Conservation (phyloP, 2,329 filamentous ascomycete genomes). For the Colletotrichum karsti region DNA sequence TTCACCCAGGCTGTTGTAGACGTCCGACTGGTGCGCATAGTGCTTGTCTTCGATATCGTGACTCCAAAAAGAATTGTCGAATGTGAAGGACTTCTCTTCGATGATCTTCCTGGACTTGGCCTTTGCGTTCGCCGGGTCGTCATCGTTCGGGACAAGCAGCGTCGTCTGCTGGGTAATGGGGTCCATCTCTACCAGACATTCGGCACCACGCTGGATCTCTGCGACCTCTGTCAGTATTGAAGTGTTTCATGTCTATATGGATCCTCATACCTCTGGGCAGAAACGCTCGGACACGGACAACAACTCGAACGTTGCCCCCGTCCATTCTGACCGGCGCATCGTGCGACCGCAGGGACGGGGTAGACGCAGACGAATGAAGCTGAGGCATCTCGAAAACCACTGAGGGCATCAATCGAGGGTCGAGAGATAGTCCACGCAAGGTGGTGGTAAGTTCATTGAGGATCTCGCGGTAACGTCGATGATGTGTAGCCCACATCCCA, state of each 20-base stretch:
- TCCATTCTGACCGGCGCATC: slow-evolving; percentile 72
- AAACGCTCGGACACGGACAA: slow-evolving; percentile 83
- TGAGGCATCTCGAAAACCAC: slow-evolving; percentile 43
- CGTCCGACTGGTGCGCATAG: slow-evolving; percentile 91
- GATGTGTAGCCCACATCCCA: slow-evolving; percentile 33
- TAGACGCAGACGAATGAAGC: slow-evolving; percentile 76
- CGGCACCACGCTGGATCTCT: slow-evolving; percentile 84
- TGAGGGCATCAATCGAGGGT: slow-evolving; percentile 55
- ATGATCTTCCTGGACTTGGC: slow-evolving; percentile 76
- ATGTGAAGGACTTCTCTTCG: slow-evolving; percentile 92
- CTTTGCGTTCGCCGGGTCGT: slow-evolving; percentile 59
- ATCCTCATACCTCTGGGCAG: slow-evolving; percentile 75
- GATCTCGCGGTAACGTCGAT: slow-evolving; percentile 48
- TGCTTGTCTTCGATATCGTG: slow-evolving; percentile 81
- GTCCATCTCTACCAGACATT: slow-evolving; percentile 93
- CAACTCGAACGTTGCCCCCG: slow-evolving; percentile 81
- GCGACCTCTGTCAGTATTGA: slow-evolving; percentile 25
- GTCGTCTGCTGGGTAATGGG: slow-evolving; percentile 86
- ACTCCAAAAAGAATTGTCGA: slow-evolving; percentile 99
- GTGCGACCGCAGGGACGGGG: slow-evolving; percentile 78
- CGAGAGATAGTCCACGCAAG: slow-evolving; percentile 50
- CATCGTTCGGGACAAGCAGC: slow-evolving; percentile 74
- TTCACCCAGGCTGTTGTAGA: slow-evolving; percentile 93
- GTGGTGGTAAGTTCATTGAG: slow-evolving; percentile 49
- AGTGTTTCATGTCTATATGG: not conserved